Base-by-base conservation (phyloP, 2,329 filamentous ascomycete species). In the Neonectria coccinea region DNA sequence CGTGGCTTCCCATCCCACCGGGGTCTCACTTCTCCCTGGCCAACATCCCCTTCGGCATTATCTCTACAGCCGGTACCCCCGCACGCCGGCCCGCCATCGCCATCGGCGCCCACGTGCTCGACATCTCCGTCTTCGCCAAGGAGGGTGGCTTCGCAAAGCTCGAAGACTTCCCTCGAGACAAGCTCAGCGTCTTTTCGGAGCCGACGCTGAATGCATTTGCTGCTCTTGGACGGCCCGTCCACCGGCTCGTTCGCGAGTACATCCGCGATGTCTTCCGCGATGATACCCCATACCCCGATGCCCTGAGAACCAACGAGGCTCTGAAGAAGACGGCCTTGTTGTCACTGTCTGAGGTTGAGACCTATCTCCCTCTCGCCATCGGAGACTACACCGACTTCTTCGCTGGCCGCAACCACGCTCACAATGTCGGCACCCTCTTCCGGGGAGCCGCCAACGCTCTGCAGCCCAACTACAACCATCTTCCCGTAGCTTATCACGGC, bases 321-420 rank as follows among this genome's bases (percentile, higher is more conserved):
- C 70, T 82, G 20, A 70, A 68, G 41, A 61, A 74, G 18, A 48
- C 71, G 16, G 79, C 75, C 0, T 59, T 79, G 22, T 14, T 81
- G 31, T 70, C 75, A 4, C 56, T 77, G 1, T 50, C 72, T 27
- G 83, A 86, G 12, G 85, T 90, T 20, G 84, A 82, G 64, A 90
- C 85, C 70, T 91, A 94, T 72, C 73, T 95, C 3, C 92, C 92
- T 2, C 88, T 96, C 83, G 83, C 86, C 53, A 92, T 95, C 71
- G 91, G 91, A 48, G 92, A 95, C 76, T 95, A 95, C 76, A 92
- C 92, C 4, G 92, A 96, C 76, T 96, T 95, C 82, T 95, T 92
- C 73, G 92, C 90, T 31, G 92, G 92, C 31, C 80, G 89, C 66
- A 90, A 94, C 75, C 92, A 96, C 78, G 92, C 92, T 16, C 91